Evolutionary conservation across 495 filamentous ascomycete species (phyloP), one percentile per base, ranked within the genome.

Genomic region (Daldinia grandis): DNA sequence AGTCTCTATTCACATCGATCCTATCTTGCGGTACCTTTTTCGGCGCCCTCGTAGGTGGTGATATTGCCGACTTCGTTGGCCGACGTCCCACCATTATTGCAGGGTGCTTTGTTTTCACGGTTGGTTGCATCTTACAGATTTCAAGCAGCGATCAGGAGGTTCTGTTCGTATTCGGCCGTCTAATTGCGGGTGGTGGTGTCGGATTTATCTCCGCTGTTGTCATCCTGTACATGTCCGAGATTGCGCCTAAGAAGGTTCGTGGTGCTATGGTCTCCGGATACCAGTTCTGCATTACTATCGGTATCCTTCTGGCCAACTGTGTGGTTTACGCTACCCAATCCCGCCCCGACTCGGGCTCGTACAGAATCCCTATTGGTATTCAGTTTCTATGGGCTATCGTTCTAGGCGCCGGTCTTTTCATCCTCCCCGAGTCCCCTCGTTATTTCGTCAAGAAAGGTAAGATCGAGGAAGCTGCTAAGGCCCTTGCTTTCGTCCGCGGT

Each of bases 231-330:
- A 90, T 91, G 89, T 88, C 87, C 27, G 90, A 91, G 79, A 84
- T 86, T 62, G 82, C 85, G 8, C 89, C 89, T 25, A 87, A 86
- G 78, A 87, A 86, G 72, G 86, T 91, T 53, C 87, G 90, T 74
- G 90, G 90, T 77, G 87, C 87, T 25, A 84, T 92, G 51, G 90
- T 92, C 35, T 86, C 87, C 1, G 87, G 86, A 24, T 91, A 91
- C 81, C 89, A 91, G 75, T 91, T 91, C 81, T 89, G 86, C 76
- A 86, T 91, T 76, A 92, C 90, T 49, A 87, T 91, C 60, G 90
- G 89, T 78, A 80, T 92, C 69, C 83, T 91, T 73, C 61, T 91
- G 47, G 89, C 90, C 15, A 86, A 87, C 14, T 88, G 86, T 64
- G 87, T 92, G 62, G 86, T 86, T 73, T 90, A 91, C 69, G 87